Conservation (phyloP, 2,329 filamentous ascomycete species). For the Colletotrichum echinochloae region DNA sequence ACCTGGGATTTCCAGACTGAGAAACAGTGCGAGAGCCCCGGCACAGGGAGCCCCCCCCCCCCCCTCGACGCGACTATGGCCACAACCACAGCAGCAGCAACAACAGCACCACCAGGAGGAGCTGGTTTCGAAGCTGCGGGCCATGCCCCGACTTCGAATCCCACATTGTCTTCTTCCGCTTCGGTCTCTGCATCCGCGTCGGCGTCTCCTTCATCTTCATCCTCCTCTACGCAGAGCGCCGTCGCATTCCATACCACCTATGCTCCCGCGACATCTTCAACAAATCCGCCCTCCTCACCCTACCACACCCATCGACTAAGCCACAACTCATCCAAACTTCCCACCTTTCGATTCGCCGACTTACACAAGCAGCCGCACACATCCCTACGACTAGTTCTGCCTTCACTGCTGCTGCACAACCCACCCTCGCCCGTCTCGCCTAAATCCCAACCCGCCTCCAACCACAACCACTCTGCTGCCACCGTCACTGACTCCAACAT, state of each 20-base stretch:
- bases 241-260: constrained; percentile 29
- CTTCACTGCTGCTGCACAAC: constrained; percentile 51
- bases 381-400: constrained; percentile 41
- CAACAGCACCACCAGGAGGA: constrained; percentile 13
- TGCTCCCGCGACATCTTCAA: constrained; percentile 19
- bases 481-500: constrained; percentile 10
- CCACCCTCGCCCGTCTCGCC: constrained; percentile 57
- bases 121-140: constrained; percentile 39
- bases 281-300: constrained; percentile 41
- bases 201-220: constrained; percentile 35
- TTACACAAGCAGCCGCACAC: constrained; percentile 55
- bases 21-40: not conserved
- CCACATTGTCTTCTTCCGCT: constrained; percentile 38
- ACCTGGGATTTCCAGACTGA: constrained; percentile 10
- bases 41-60: not conserved
- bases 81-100: constrained; percentile 25
- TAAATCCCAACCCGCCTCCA: constrained; percentile 44
- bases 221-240: constrained; percentile 30
- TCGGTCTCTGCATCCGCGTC: constrained; percentile 33
- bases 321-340: constrained; percentile 67
- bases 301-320: constrained; percentile 63
- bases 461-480: constrained; percentile 41
- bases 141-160: constrained; percentile 37
- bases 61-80: constrained; percentile 36
- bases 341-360: constrained; percentile 66